phyloP scores from a whole-genome alignment of 176 grass and related monocot genomes.

The Sorghum bicolor region Sorghum_bicolor_NCBIv3 NC_012875.2:56071501-56072000 shows the following conservation, averaged over 20 bases:
- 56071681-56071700: conserved; percentile 65
- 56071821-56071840: conserved; percentile 81
- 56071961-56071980: conserved; percentile 32
- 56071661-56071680: conserved; percentile 80
- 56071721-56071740: conserved; percentile 26
- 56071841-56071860: conserved; percentile 90
- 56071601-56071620: conserved; percentile 92
- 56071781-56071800: conserved; percentile 10
- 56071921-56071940: conserved; percentile 32
- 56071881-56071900: conserved; percentile 68
- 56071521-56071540: not conserved
- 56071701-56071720: conserved; percentile 75
- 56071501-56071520: not conserved
- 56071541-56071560: conserved; percentile 11
- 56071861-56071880: conserved; percentile 76
- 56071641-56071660: conserved; percentile 82
- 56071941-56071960: conserved; percentile 27
- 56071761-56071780: conserved; percentile 21
- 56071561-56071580: conserved; percentile 50
- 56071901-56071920: conserved; percentile 41
- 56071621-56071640: conserved; percentile 76
- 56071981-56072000: conserved; percentile 28
- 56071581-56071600: conserved; percentile 77
- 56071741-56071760: conserved; percentile 2
- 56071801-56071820: conserved; percentile 2